Evolutionary conservation across 768 basidiomycete species (phyloP).

Genomic region (Collybia sordida): DNA sequence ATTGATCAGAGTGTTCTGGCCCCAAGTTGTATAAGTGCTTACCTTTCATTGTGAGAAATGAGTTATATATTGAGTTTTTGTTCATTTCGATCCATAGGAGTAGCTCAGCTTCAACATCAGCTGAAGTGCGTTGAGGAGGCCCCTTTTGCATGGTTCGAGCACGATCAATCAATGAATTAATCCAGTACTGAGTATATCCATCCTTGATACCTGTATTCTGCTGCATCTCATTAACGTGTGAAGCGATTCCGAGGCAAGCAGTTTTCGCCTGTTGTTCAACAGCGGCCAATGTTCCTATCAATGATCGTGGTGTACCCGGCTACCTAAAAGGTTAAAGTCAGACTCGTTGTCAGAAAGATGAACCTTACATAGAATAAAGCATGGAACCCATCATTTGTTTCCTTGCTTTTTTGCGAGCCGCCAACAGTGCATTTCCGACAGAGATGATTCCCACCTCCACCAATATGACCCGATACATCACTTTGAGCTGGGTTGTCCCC

Average conservation of each 20-base stretch:
- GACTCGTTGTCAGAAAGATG: not conserved
- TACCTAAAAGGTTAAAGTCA: constrained; percentile 7
- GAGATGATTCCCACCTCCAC: constrained; percentile 34
- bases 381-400: constrained; percentile 31
- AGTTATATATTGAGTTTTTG: constrained; percentile 24
- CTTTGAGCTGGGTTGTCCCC: constrained; percentile 42
- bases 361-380: constrained; percentile 27
- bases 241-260: constrained; percentile 30
- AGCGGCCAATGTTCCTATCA: constrained; percentile 13
- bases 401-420: constrained; percentile 30
- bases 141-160: constrained; percentile 17
- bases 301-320: constrained; percentile 21
- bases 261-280: constrained; percentile 28
- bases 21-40: not conserved
- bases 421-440: constrained; percentile 41
- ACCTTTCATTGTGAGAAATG: constrained; percentile 28
- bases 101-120: constrained; percentile 23
- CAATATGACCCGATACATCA: constrained; percentile 37
- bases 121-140: constrained; percentile 10
- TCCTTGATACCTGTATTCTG: constrained; percentile 38
- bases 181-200: constrained; percentile 34
- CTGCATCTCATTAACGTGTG: constrained; percentile 24
- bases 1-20: not conserved
- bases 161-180: constrained; percentile 26
- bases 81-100: constrained; percentile 25